Percentiles rank a stretch among this genome's conserved stretches.
Conservation (phyloP, 2,329 filamentous ascomycete genomes). For the Talaromyces sp. region DNA sequence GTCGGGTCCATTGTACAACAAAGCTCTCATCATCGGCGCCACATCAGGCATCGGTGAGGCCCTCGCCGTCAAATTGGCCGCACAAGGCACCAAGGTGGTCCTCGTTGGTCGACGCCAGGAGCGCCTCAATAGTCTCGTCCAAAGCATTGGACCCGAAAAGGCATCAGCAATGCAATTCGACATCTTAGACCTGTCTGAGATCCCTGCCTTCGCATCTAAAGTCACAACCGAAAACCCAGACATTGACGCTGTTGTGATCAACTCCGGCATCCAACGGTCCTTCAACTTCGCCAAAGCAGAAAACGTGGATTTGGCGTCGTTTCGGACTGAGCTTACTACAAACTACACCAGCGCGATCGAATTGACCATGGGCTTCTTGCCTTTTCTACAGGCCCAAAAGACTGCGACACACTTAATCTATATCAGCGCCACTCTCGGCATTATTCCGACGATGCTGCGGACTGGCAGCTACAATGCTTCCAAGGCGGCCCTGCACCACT, state of each 20-base stretch:
- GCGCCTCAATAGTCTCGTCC: conserved; percentile 45
- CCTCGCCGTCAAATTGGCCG: conserved; percentile 44
- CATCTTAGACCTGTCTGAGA: conserved; percentile 45
- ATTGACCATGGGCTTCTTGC: conserved; percentile 46
- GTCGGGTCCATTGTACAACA: conserved; percentile 44
- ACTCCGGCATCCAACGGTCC: conserved; percentile 49
- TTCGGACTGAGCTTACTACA: conserved; percentile 45
- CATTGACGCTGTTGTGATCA: conserved; percentile 49
- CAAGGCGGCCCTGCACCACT: conserved; percentile 53
- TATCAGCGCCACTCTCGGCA: conserved; percentile 1
- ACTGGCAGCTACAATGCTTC: conserved; percentile 53
- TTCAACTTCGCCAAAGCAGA: conserved; percentile 47
- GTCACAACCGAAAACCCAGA: conserved; percentile 42
- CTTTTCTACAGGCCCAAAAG: conserved; percentile 43
- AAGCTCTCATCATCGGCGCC: conserved; percentile 51
- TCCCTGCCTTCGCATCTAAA: conserved; percentile 20
- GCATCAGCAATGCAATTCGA: conserved; percentile 44
- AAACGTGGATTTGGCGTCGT: conserved; percentile 38
- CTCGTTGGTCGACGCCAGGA: conserved; percentile 48
- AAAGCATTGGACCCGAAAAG: conserved; percentile 43
- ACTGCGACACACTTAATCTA: conserved; percentile 40
- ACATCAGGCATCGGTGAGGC: conserved; percentile 42
- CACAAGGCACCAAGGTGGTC: conserved; percentile 44
- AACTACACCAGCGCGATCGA: conserved; percentile 49
- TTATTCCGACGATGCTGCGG: conserved; percentile 11